phyloP scores from a whole-genome alignment of 345 rosid species.

The Arabidopsis suecica region DNA sequence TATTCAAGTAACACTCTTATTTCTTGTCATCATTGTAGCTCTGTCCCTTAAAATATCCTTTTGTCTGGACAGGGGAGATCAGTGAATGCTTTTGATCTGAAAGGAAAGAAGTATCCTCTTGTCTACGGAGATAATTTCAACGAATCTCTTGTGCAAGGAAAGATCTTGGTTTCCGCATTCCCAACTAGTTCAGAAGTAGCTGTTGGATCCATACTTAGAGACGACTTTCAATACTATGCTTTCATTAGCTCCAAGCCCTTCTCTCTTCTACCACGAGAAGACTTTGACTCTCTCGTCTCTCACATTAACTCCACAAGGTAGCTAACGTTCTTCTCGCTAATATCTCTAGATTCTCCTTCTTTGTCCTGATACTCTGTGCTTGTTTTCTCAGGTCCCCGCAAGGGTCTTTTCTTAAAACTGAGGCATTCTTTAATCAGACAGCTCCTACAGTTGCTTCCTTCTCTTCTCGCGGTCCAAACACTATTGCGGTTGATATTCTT shows the following conservation, averaged over 20 bases:
- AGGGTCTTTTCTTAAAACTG: constrained; percentile 39
- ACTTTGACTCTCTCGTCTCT: constrained; percentile 20
- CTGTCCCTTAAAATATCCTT: neutral
- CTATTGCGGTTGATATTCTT: constrained; percentile 4
- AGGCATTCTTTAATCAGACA: constrained; percentile 15
- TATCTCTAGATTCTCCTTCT: no score
- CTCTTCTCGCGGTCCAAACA: constrained; percentile 49
- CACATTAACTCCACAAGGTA: constrained; percentile 48
- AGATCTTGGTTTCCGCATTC: constrained; percentile 23
- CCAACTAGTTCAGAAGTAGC: constrained; percentile 18
- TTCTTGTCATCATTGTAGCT: neutral
- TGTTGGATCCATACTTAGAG: constrained; percentile 27
- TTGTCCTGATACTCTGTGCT: neutral
- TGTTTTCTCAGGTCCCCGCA: constrained; percentile 20
- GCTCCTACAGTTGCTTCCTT: constrained; percentile 43
- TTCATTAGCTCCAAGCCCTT: constrained; percentile 20
- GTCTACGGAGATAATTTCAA: neutral
- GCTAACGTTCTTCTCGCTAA: neutral
- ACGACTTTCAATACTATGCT: neutral
- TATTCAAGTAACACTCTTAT: constrained; percentile 2
- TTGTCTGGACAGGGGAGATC: constrained; percentile 47
- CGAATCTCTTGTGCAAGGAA: constrained; percentile 27
- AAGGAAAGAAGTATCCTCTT: constrained; percentile 42
- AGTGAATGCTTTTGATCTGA: constrained; percentile 36
- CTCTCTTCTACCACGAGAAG: neutral